A percentile compares a stretch with the other conserved stretches of the same genome.
Conservation (phyloP, 805 yeast genomes). For the Monosporozyma unispora region DNA sequence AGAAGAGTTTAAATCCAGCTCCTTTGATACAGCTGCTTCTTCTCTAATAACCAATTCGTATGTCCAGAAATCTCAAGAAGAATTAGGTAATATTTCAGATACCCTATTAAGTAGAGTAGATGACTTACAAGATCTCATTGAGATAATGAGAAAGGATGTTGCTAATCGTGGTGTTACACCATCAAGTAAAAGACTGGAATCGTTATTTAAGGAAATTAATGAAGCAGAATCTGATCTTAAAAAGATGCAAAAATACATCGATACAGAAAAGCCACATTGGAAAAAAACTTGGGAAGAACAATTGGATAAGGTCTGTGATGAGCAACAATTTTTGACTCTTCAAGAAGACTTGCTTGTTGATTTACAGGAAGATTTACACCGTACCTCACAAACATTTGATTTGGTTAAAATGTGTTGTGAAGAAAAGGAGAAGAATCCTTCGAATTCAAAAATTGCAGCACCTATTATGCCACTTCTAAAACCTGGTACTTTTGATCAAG, state of each 20-base stretch:
- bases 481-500: conserved; percentile 53
- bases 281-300: conserved; percentile 87
- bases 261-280: conserved; percentile 74
- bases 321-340: conserved; percentile 82
- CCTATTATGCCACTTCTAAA: conserved; percentile 40
- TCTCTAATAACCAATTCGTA: conserved; percentile 38
- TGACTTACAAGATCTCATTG: conserved; percentile 86
- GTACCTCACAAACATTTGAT: conserved; percentile 72
- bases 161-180: conserved; percentile 86
- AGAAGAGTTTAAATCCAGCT: conserved; percentile 41
- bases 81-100: conserved; percentile 72
- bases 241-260: conserved; percentile 51
- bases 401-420: conserved; percentile 73
- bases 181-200: conserved; percentile 58
- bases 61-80: conserved; percentile 67
- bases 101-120: conserved; percentile 68
- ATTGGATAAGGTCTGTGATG: conserved; percentile 82
- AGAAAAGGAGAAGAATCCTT: conserved; percentile 60
- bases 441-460: conserved; percentile 28
- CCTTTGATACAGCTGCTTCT: conserved; percentile 31
- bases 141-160: conserved; percentile 80
- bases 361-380: conserved; percentile 68
- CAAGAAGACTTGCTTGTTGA: conserved; percentile 82
- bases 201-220: conserved; percentile 55
- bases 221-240: conserved; percentile 46